Percentiles rank a stretch among this genome's conserved stretches.
phyloP scores from a whole-genome alignment of 225 moss, liverwort and hornwort genomes.

The Antitrichia curtipendula region DNA sequence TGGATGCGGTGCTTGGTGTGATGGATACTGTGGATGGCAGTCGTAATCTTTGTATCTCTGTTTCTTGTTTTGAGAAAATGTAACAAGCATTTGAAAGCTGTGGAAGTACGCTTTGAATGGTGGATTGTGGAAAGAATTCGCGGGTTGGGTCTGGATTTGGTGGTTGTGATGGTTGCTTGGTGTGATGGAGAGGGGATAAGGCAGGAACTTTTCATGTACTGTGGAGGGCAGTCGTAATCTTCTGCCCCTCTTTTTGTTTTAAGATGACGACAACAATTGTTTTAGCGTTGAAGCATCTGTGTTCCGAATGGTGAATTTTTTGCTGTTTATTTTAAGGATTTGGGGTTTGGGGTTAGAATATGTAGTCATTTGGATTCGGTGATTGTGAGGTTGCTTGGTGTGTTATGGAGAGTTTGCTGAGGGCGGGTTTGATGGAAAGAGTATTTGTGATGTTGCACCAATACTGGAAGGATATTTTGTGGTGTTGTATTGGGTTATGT shows the following conservation, averaged over 20 bases:
- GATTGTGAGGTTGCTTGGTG: not conserved
- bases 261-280: not conserved
- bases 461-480: not conserved
- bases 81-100: not conserved
- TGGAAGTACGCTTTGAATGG: not conserved
- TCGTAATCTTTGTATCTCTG: not conserved
- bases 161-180: not conserved
- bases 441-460: not conserved
- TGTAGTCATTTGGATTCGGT: not conserved
- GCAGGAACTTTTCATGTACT: too few relatives aligned
- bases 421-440: not conserved
- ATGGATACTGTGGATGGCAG: not conserved
- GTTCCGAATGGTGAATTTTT: too few relatives aligned
- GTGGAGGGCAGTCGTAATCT: not conserved
- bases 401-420: too few relatives aligned
- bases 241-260: too few relatives aligned
- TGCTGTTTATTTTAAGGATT: too few relatives aligned
- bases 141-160: not conserved
- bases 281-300: not conserved
- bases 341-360: not conserved
- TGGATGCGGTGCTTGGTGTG: not conserved
- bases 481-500: not conserved
- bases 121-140: not conserved
- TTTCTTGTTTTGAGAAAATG: not conserved
- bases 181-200: too few relatives aligned